phyloP scores from a whole-genome alignment of 768 basidiomycete genomes.

The Lactarius hatsudake region DNA sequence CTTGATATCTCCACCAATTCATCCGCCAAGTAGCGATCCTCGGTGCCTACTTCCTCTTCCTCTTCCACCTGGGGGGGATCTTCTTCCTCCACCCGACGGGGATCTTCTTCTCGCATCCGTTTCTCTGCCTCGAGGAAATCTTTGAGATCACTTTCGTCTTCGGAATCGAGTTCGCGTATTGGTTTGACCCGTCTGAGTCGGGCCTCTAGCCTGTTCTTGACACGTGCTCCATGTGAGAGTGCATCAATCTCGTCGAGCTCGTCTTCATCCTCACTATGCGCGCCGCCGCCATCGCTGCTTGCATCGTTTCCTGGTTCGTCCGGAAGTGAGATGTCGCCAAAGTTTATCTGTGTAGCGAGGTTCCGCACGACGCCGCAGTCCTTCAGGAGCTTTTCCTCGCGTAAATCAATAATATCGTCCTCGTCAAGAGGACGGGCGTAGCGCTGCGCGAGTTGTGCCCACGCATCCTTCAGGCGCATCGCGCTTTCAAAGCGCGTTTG shows the following conservation, averaged over 20 bases:
- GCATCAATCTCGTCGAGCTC: slow-evolving; percentile 57
- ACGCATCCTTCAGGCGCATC: slow-evolving; percentile 55
- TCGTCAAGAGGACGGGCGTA: slow-evolving; percentile 67
- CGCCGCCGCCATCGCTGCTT: slow-evolving; percentile 37
- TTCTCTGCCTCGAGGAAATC: slow-evolving; percentile 68
- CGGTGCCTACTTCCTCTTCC: slow-evolving; percentile 33
- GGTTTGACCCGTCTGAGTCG: slow-evolving; percentile 38
- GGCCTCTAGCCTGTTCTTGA: slow-evolving; percentile 36
- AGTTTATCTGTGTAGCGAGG: slow-evolving; percentile 40
- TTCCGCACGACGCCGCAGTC: slow-evolving; percentile 65
- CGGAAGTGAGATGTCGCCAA: slow-evolving; percentile 51
- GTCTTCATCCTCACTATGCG: slow-evolving; percentile 50
- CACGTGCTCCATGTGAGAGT: slow-evolving; percentile 38
- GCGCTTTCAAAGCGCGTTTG: slow-evolving; percentile 56
- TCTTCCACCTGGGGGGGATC: slow-evolving; percentile 27
- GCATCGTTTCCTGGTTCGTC: slow-evolving; percentile 37
- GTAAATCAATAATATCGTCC: slow-evolving; percentile 76
- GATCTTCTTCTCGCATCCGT: slow-evolving; percentile 41
- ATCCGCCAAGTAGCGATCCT: slow-evolving; percentile 25
- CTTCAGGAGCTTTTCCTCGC: slow-evolving; percentile 56
- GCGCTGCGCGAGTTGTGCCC: slow-evolving; percentile 67
- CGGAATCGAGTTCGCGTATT: slow-evolving; percentile 44
- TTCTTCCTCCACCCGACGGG: slow-evolving; percentile 34
- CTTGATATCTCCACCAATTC: slow-evolving; percentile 27
- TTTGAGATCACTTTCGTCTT: slow-evolving; percentile 59